Conservation (phyloP, 768 basidiomycete species). For the Calocera cornea region DNA sequence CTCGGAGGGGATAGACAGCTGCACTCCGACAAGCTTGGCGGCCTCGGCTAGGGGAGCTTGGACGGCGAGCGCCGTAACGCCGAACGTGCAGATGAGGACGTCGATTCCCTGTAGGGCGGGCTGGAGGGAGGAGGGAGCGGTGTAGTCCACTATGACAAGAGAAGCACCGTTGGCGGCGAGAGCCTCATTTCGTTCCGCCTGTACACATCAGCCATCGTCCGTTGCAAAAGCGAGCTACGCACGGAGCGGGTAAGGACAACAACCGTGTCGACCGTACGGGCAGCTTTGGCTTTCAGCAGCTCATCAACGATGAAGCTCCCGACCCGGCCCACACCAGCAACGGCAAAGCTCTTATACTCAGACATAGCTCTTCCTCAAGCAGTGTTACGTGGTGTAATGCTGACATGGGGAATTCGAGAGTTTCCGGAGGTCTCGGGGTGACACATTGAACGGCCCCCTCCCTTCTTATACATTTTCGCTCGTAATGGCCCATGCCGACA, state of each 20-base stretch:
- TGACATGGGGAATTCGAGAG: no score
- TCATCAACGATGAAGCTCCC: conserved; percentile 7
- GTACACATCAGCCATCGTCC: neutral
- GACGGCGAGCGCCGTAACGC: conserved; percentile 14
- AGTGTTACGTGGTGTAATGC: no score
- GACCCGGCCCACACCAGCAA: conserved; percentile 10
- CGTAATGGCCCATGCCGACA: no score
- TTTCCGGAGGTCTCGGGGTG: no score
- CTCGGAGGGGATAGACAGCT: conserved; percentile 22
- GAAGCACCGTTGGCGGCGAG: neutral
- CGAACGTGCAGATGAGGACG: conserved; percentile 19
- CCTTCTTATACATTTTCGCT: no score
- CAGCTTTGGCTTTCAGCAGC: conserved; percentile 2
- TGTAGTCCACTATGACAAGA: neutral
- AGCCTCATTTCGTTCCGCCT: neutral
- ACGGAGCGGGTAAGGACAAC: neutral
- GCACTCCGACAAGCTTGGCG: conserved; percentile 21
- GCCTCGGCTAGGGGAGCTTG: conserved; percentile 22
- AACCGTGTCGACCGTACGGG: neutral
- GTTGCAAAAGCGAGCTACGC: neutral
- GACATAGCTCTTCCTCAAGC: neutral
- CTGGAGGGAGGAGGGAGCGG: neutral
- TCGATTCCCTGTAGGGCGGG: conserved; percentile 10
- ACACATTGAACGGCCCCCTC: no score
- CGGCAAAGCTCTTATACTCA: conserved; percentile 7